These are phyloP conservation scores for Caryocar brasiliense DNA, from an alignment of 441 rosid species.

Conservation along the genomic window DNA sequence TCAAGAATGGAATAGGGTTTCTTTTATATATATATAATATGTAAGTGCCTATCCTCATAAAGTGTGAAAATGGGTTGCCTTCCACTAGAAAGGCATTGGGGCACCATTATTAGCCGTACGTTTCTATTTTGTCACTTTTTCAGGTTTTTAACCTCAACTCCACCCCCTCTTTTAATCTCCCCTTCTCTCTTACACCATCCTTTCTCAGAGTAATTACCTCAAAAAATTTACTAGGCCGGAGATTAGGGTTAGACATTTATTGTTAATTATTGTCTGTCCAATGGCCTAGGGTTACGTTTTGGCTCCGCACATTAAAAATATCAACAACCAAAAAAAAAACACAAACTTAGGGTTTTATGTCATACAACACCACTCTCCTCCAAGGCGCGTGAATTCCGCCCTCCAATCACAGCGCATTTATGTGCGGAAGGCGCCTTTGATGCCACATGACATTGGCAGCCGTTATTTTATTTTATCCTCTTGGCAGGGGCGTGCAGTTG, in stretches of 20 bases:
- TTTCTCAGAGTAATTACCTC: not conserved
- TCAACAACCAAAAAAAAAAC: not conserved
- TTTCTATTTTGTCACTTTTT: too few relatives aligned
- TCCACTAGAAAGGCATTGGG: too few relatives aligned
- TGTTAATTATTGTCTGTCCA: not conserved
- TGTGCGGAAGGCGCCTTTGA: slow-evolving; percentile 38
- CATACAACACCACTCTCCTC: slow-evolving; percentile 19
- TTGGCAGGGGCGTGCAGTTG: slow-evolving; percentile 17
- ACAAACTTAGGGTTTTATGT: slow-evolving; percentile 36
- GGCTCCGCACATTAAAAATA: not conserved
- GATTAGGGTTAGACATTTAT: slow-evolving; percentile 7
- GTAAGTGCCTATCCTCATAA: too few relatives aligned
- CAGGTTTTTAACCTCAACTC: too few relatives aligned
- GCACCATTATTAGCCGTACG: too few relatives aligned
- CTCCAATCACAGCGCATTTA: slow-evolving; percentile 20
- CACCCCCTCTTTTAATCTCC: too few relatives aligned
- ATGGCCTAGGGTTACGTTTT: slow-evolving; percentile 30
- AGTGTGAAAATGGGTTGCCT: too few relatives aligned
- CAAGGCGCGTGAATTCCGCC: not conserved
- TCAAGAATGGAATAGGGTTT: too few relatives aligned
- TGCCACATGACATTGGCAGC: slow-evolving; percentile 14
- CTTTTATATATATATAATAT: too few relatives aligned
- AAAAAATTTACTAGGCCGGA: slow-evolving; percentile 5
- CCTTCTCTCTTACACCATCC: not conserved
- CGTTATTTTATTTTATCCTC: not conserved